Evolutionary conservation across 208 protist species (phyloP).

Genomic region (Trypanosoma melophagium): DNA sequence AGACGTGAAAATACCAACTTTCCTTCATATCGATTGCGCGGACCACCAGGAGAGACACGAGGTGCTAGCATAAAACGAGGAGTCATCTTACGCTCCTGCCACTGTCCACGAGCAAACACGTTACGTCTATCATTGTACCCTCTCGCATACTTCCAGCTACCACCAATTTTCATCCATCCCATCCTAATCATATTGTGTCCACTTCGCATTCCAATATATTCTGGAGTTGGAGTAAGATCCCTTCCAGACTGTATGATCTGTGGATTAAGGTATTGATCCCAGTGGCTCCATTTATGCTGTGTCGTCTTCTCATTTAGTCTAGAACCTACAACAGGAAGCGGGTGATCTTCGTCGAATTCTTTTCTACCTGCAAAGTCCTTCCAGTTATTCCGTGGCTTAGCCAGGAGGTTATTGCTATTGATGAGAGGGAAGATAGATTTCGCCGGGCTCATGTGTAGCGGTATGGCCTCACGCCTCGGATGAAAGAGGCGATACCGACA

Average conservation of each 20-base stretch:
- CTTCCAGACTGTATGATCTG: slow-evolving; percentile 68
- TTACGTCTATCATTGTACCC: slow-evolving; percentile 81
- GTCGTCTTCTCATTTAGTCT: slow-evolving; percentile 72
- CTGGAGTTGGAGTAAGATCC: slow-evolving; percentile 70
- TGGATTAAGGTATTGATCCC: slow-evolving; percentile 88
- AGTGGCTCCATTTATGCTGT: slow-evolving; percentile 84
- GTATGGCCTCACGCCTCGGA: slow-evolving; percentile 57
- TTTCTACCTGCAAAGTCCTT: slow-evolving; percentile 76
- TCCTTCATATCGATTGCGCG: slow-evolving; percentile 86
- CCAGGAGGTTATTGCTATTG: slow-evolving; percentile 82
- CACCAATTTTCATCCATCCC: slow-evolving; percentile 92
- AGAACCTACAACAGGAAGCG: slow-evolving; percentile 73
- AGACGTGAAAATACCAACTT: slow-evolving; percentile 78
- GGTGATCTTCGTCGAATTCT: slow-evolving; percentile 84
- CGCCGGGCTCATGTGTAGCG: slow-evolving; percentile 73
- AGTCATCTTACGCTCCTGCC: slow-evolving; percentile 91
- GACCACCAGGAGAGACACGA: slow-evolving; percentile 75
- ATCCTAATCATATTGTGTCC: slow-evolving; percentile 88
- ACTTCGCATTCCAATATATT: slow-evolving; percentile 84
- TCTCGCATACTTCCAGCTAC: slow-evolving; percentile 85
- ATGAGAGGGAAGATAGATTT: slow-evolving; percentile 90
- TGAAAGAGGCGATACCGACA: slow-evolving; percentile 76
- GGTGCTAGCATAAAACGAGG: slow-evolving; percentile 90
- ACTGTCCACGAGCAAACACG: slow-evolving; percentile 78
- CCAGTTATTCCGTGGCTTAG: slow-evolving; percentile 82